phyloP scores from a whole-genome alignment of 768 basidiomycete species.

The Boletellus sp. region DNA sequence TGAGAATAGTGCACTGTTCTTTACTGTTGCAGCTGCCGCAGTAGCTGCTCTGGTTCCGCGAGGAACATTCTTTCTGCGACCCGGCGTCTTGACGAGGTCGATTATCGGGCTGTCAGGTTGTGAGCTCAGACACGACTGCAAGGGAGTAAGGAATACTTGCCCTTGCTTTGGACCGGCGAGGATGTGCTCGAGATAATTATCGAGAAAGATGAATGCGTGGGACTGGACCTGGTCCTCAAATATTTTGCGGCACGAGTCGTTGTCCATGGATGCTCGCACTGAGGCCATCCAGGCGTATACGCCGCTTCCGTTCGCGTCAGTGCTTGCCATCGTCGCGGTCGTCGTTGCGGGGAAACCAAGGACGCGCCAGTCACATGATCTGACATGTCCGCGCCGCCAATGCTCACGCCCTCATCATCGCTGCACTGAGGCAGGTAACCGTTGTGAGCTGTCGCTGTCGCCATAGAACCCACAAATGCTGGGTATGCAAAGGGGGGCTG shows the following conservation, averaged over 20 bases:
- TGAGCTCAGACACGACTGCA: neutral
- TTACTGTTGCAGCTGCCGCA: conserved; percentile 43
- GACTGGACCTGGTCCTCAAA: conserved; percentile 72
- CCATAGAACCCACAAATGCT: too few relatives aligned
- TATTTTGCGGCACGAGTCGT: conserved; percentile 65
- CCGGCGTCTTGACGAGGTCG: conserved; percentile 81
- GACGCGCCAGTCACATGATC: conserved; percentile 31
- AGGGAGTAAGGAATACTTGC: conserved; percentile 37
- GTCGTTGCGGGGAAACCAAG: conserved; percentile 9
- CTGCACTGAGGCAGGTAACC: too few relatives aligned
- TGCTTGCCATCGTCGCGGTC: conserved; percentile 9
- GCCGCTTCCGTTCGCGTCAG: conserved; percentile 32
- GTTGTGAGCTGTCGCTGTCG: too few relatives aligned
- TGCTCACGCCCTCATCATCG: too few relatives aligned
- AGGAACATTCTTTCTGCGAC: conserved; percentile 58
- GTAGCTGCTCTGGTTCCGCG: conserved; percentile 47
- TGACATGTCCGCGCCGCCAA: conserved; percentile 2
- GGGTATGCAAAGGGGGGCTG: too few relatives aligned
- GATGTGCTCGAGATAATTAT: conserved; percentile 73
- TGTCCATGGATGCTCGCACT: conserved; percentile 64
- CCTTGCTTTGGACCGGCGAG: conserved; percentile 62
- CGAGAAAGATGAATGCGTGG: conserved; percentile 75
- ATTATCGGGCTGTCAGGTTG: conserved; percentile 54
- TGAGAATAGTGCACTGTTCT: conserved; percentile 37
- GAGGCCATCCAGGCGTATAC: conserved; percentile 66